A percentile compares a stretch with the other conserved stretches of the same genome.
phyloP scores from a whole-genome alignment of 2,329 filamentous ascomycete genomes.

The Aureobasidium sp. region DNA sequence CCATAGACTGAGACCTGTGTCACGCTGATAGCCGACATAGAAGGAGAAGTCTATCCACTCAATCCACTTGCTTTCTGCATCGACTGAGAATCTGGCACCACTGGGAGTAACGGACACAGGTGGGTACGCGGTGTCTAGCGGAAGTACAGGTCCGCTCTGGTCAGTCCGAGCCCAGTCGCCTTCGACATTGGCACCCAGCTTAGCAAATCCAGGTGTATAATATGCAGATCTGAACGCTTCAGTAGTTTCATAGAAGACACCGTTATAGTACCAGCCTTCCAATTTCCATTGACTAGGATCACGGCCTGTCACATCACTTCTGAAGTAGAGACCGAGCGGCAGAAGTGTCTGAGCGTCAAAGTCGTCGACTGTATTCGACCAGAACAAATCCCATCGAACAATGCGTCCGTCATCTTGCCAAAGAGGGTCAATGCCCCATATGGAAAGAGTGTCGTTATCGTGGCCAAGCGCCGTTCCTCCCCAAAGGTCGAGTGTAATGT shows the following conservation, averaged over 20 bases:
- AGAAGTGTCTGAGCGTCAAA: slow-evolving; percentile 40
- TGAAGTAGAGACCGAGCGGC: slow-evolving; percentile 38
- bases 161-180: slow-evolving; percentile 43
- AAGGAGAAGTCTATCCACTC: slow-evolving; percentile 49
- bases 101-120: slow-evolving; percentile 42
- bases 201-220: slow-evolving; percentile 38
- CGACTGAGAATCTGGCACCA: slow-evolving; percentile 38
- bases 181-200: slow-evolving; percentile 42
- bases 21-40: slow-evolving; percentile 44
- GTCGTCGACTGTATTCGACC: slow-evolving; percentile 31
- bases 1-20: slow-evolving; percentile 44
- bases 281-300: slow-evolving; percentile 46
- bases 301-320: slow-evolving; percentile 43
- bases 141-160: slow-evolving; percentile 32
- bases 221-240: slow-evolving; percentile 40
- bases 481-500: slow-evolving; percentile 40
- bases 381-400: slow-evolving; percentile 43
- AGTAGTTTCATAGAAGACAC: slow-evolving; percentile 45
- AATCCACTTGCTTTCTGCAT: slow-evolving; percentile 39
- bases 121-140: slow-evolving; percentile 48
- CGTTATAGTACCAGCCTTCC: slow-evolving; percentile 49
- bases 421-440: slow-evolving; percentile 36
- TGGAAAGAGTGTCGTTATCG: slow-evolving; percentile 37
- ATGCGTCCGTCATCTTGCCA: slow-evolving; percentile 38
- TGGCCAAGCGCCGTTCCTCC: slow-evolving; percentile 33